Base-by-base conservation (phyloP, 768 basidiomycete species). In the Auricularia heimuer region DNA sequence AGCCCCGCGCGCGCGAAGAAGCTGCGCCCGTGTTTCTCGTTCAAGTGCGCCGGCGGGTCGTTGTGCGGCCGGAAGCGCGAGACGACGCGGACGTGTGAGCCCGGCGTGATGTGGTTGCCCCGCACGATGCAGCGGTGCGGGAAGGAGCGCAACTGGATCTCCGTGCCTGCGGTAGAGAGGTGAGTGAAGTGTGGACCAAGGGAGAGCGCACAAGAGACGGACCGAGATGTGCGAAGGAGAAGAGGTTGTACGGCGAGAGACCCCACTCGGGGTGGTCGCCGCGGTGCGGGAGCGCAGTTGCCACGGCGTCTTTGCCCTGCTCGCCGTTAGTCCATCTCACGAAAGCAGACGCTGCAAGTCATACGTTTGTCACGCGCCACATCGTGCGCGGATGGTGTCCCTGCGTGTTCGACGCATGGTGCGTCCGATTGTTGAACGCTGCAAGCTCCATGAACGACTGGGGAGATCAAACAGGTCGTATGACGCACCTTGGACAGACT, bases 401-500 rank as follows among this genome's bases (percentile, higher is more conserved):
- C 39, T 42, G 39, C 39, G 39, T 42, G 47, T 67, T 62, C 11
- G 61, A 56, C 21, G 63, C 65, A n/a, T 67, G 68, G 58, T 65
- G 62, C 65, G 68, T 67, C 21, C 68, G 67, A 33, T 69, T 69
- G 63, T 69, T 68, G 39, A 69, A 69, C 3, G 67, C 67, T 66
- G 35, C 12, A 42, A 29, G 29, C 10, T 24, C 18, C 24, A 63
- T 24, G 33, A 24, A 16, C 4, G 16, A 24, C 3, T 35, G 51
- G 16, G 8, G 16, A 42, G 34, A 36, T 36, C 4, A 35, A 8
- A 47, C 1, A 33, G 18, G 36, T 29, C 29, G 2, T 3, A 54
- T 0, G 44, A 21, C 14, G 24, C 44, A 67, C 67, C 67, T 60
- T 68, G 65, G 3, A 65, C 67, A 16, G 67, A 68, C 12, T 63